Percentiles rank a stretch among this genome's conserved stretches.
Evolutionary conservation across 306 rosid genomes (phyloP).

Genomic region (Gynostemma pentaphyllum): DNA sequence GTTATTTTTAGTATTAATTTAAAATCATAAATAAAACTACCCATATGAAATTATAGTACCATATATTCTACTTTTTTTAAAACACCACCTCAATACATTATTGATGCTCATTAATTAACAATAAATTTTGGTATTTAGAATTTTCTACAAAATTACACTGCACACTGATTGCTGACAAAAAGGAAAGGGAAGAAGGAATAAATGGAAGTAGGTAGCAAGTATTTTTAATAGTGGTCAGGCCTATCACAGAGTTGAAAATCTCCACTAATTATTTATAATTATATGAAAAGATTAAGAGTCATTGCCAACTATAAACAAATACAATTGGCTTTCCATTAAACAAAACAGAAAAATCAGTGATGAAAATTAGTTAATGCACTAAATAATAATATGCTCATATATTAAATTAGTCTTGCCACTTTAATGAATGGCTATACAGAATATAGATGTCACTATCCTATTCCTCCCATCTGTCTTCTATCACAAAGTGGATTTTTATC

Average conservation of each 20-base stretch:
- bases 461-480: slow-evolving; percentile 8
- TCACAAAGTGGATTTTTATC: slow-evolving; percentile 5
- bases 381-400: neutral
- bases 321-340: neutral
- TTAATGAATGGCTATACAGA: slow-evolving; percentile 1
- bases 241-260: neutral
- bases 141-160: too few relatives aligned
- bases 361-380: neutral
- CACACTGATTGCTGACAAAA: neutral
- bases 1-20: too few relatives aligned
- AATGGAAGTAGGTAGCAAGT: neutral
- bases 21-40: too few relatives aligned
- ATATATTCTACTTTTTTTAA: neutral
- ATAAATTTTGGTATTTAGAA: too few relatives aligned
- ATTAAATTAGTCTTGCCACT: neutral
- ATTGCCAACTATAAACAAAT: neutral
- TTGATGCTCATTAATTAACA: too few relatives aligned
- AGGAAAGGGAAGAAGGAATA: neutral
- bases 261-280: slow-evolving; percentile 3
- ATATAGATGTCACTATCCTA: neutral
- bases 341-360: neutral
- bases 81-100: too few relatives aligned
- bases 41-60: neutral
- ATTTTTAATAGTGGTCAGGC: neutral
- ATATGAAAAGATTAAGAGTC: neutral